These are phyloP conservation scores for Colletotrichum eremochloae DNA, from an alignment of 2,329 filamentous ascomycete genomes.

Conservation along the genomic window DNA sequence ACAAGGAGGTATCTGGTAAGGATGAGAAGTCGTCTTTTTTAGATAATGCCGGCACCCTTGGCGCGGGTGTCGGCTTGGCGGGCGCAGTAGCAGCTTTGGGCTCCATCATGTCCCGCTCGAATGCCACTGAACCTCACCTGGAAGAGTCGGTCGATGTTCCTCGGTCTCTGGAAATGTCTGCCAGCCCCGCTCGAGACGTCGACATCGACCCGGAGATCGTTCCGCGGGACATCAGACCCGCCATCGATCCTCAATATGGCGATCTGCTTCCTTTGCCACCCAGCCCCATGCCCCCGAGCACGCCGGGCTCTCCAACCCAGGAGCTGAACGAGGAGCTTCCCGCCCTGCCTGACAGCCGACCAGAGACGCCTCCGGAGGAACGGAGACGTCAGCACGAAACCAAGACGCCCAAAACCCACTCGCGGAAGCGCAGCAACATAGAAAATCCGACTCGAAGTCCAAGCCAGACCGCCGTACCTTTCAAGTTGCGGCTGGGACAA, in stretches of 20 bases:
- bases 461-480: conserved; percentile 70
- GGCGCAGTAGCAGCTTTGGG: conserved; percentile 60
- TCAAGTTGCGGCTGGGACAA: conserved; percentile 66
- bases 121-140: conserved; percentile 61
- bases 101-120: conserved; percentile 56
- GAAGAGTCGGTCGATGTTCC: conserved; percentile 48
- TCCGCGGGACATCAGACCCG: conserved; percentile 70
- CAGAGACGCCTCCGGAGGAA: conserved; percentile 67
- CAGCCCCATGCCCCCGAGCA: conserved; percentile 73
- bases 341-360: conserved; percentile 70
- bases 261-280: conserved; percentile 75
- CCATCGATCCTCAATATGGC: conserved; percentile 75
- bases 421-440: conserved; percentile 63
- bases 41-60: conserved; percentile 78
- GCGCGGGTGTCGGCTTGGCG: conserved; percentile 76
- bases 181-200: conserved; percentile 44
- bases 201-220: conserved; percentile 70
- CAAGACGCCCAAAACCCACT: conserved; percentile 56
- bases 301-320: conserved; percentile 62
- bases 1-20: conserved; percentile 51
- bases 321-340: conserved; percentile 59
- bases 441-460: conserved; percentile 65
- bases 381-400: conserved; percentile 56
- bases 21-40: conserved; percentile 72
- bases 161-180: conserved; percentile 16